Percentiles rank a stretch among this genome's conserved stretches.
These are phyloP conservation scores for Ettlia oleoabundans DNA, from an alignment of 139 green algal genomes.

Conservation along the genomic window DNA sequence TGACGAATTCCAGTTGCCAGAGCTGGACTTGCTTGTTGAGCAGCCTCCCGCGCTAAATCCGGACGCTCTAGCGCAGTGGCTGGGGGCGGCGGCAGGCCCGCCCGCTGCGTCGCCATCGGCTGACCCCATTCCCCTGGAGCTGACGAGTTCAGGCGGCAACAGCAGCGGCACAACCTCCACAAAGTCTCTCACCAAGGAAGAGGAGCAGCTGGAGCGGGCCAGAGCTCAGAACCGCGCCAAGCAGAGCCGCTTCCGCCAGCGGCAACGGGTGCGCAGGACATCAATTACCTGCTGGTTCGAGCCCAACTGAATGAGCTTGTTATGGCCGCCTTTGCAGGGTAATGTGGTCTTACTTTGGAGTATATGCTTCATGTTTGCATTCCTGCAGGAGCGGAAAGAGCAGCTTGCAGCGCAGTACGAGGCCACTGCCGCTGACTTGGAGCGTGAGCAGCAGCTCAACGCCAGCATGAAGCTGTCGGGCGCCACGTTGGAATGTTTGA, in stretches of 20 bases:
- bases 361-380: too few relatives aligned
- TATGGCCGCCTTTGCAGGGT: not conserved
- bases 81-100: not conserved
- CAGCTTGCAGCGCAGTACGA: constrained; percentile 6
- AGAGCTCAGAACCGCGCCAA: not conserved
- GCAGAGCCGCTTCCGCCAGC: not conserved
- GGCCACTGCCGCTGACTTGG: not conserved
- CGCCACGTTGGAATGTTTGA: not conserved
- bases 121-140: not conserved
- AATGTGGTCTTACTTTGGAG: too few relatives aligned
- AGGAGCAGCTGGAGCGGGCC: too few relatives aligned
- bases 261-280: not conserved
- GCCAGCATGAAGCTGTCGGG: not conserved
- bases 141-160: not conserved
- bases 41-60: not conserved
- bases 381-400: constrained; percentile 5
- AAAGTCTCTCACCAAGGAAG: too few relatives aligned
- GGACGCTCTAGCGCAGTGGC: not conserved
- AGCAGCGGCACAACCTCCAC: not conserved
- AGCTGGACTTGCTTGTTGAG: not conserved
- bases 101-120: not conserved
- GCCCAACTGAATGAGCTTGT: not conserved
- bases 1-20: not conserved
- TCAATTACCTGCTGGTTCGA: too few relatives aligned
- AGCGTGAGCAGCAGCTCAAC: constrained; percentile 7